These are phyloP conservation scores for Anacardium occidentale DNA, from an alignment of 345 rosid species.

Conservation along the genomic window DNA sequence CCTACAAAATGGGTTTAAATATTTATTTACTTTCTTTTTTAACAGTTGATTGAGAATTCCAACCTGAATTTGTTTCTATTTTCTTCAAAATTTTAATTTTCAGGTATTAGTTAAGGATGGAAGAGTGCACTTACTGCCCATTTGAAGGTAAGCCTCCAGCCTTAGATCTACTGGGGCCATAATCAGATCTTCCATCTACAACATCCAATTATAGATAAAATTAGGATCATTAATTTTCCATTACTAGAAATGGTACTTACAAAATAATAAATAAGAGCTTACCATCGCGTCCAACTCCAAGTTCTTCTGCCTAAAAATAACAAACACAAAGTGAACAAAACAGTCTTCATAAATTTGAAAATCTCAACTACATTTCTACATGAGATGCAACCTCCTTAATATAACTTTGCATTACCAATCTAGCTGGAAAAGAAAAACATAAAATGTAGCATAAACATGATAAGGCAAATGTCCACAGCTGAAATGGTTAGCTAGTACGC, in stretches of 20 bases:
- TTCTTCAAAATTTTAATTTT: neutral
- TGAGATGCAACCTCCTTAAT: constrained; percentile 17
- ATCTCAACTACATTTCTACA: constrained; percentile 21
- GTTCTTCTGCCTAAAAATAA: constrained; percentile 45
- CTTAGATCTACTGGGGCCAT: constrained; percentile 31
- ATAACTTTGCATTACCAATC: constrained; percentile 12
- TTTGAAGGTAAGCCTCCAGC: constrained; percentile 32
- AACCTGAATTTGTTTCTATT: neutral
- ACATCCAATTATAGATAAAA: constrained; percentile 4
- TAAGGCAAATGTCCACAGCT: neutral
- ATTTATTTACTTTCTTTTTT: neutral
- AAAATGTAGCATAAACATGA: constrained; percentile 17
- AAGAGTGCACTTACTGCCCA: constrained; percentile 37
- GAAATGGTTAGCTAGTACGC: neutral
- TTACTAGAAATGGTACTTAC: neutral
- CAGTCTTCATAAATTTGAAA: constrained; percentile 23
- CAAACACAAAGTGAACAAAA: constrained; percentile 30
- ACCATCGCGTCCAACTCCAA: constrained; percentile 40
- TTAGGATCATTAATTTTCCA: neutral
- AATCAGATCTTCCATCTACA: constrained; percentile 45
- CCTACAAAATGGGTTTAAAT: constrained; percentile 21
- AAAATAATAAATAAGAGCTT: constrained; percentile 14
- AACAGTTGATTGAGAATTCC: neutral
- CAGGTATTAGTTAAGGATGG: neutral
- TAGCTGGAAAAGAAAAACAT: constrained; percentile 8